Base-by-base conservation (phyloP, 495 filamentous ascomycete species). In the Talaromyces wortmannii region DNA sequence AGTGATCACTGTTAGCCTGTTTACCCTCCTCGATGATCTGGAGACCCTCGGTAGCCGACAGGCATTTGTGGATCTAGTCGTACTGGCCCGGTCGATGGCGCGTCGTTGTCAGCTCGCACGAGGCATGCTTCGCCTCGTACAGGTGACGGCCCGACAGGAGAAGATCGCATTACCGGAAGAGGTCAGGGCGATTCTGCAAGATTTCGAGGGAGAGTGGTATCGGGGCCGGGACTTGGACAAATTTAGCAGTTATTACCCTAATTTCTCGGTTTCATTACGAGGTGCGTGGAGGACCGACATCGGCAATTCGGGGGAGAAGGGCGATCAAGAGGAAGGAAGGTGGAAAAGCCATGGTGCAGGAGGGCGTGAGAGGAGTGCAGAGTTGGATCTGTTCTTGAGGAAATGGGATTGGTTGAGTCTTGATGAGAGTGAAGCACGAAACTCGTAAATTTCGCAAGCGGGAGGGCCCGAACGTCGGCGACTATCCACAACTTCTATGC, bases 111-210 rank as follows among this genome's bases (percentile, higher is more conserved):
- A 55, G 44, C 50, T 63, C 8, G 59, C 54, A 0, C 60, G 60
- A 45, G 61, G 61, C 5, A 60, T 66, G 40, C 46, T 63, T 13
- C 57, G 61, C 6, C 55, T 61, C 23, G 76, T 87, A 47, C 82
- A 83, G 56, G 72, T 87, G 29, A 75, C 69, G 13, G 83, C 81
- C 49, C 67, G 78, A 40, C 73, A 83, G 59, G 66, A 74, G 45
- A 83, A 85, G 59, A 73, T 86, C 57, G 73, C 77, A 53, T 66
- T 87, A 31, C 78, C 82, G 56, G 78, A 85, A 43, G 80, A 77
- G 58, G 77, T 78, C 46, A 78, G 81, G 33, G 75, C 81, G 15
- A 81, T 87, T 56, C 71, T 85, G 32, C 18, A 40, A 6, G 61
- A 63, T n/a, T 56, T 66, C 43, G 52, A 62, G 23, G 7, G n/a